Evolutionary conservation across 1,284 basidiomycete genomes (phyloP), one percentile per base, ranked within the genome.

Genomic region (Trametes sp.): DNA sequence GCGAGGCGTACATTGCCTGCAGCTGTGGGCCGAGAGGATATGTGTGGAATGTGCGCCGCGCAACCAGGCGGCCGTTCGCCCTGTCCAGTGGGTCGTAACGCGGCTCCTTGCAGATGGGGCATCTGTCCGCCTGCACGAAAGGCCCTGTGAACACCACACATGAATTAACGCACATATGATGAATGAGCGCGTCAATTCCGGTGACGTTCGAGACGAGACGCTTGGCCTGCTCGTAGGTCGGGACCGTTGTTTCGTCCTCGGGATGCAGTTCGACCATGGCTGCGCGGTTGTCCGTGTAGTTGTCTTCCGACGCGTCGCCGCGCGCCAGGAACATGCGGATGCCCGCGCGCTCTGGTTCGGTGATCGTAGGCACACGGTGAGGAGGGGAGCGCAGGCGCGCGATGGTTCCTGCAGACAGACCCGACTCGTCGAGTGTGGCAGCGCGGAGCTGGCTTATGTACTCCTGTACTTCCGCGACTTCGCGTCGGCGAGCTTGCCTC

Each of bases 121-220:
- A 69, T 9, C 28, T 19, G 4, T 73, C 58, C 4, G 73, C 64
- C 14, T 72, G 52, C 0, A 26, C 28, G 42, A 65, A 74, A 8
- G 72, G 72, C 3, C 76, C 76, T 23, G 74, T 76, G 55, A 65
- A 79, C 16, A 71, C 75, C 41, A 70, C 42, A 57, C 77, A 79
- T 2, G 72, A 67, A 19, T 75, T 72, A 13, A 68, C 59, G 53
- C 77, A 78, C 74, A 77, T 77, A 51, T 77, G 73, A 48, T 70
- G n/a, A 2, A 41, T 4, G 10, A 75, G 49, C 6, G 70, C 28
- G 14, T 61, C 44, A 16, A 77, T 60, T 4, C 75, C 76, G 52
- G 55, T 75, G 41, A 74, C 35, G 10, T 73, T 55, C 5, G 50
- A 8, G 16, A 59, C 21, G 24, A 26, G n/a, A 5, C 16, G 21